These are phyloP conservation scores for Cutaneotrichosporon cavernicola DNA, from an alignment of 1,284 basidiomycete species.

Conservation along the genomic window DNA sequence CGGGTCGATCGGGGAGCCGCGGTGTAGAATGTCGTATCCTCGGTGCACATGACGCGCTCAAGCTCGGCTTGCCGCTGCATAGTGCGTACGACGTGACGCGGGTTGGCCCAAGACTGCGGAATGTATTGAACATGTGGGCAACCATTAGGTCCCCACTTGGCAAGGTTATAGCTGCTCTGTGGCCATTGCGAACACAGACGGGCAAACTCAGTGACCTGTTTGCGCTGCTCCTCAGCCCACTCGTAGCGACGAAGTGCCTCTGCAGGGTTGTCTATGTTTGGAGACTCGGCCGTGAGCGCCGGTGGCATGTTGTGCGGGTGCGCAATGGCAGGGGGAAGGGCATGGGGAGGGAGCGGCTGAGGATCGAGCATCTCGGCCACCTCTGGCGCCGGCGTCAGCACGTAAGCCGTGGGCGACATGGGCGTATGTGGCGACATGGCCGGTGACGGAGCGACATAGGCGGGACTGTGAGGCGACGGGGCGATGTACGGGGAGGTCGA, in stretches of 20 bases:
- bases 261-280: constrained; percentile 23
- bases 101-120: constrained; percentile 69
- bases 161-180: constrained; percentile 68
- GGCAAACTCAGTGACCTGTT: constrained; percentile 41
- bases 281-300: constrained; percentile 22
- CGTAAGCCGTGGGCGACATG: constrained; percentile 23
- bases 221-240: constrained; percentile 41
- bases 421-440: constrained; percentile 11
- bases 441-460: constrained; percentile 19
- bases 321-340: constrained; percentile 23
- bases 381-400: constrained; percentile 24
- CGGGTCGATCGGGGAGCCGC: constrained; percentile 21
- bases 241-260: constrained; percentile 29
- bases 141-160: constrained; percentile 69
- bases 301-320: constrained; percentile 28
- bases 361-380: constrained; percentile 23
- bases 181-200: constrained; percentile 65
- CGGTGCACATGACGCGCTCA: constrained; percentile 34
- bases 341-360: constrained; percentile 19
- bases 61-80: constrained; percentile 63
- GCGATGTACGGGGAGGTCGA: constrained; percentile 10
- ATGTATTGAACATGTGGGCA: constrained; percentile 57
- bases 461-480: constrained; percentile 5
- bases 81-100: constrained; percentile 63
- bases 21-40: constrained; percentile 31